Evolutionary conservation across 768 basidiomycete genomes (phyloP).

Genomic region (Cyathus striatus): DNA sequence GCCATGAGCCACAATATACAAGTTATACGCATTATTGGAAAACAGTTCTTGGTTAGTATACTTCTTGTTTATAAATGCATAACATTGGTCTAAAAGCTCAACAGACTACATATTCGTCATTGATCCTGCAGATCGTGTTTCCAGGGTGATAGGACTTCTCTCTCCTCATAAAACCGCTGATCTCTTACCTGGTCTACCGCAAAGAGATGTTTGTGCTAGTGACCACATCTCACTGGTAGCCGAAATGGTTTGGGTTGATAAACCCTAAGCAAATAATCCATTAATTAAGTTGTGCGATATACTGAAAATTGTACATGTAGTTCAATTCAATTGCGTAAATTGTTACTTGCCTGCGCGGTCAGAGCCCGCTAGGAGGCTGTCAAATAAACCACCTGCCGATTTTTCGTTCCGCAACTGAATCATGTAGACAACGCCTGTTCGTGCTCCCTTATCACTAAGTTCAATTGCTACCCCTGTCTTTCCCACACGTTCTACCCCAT

Average conservation of each 20-base stretch:
- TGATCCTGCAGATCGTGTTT: conserved; percentile 30
- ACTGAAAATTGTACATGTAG: too few species aligned
- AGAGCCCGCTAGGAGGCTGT: conserved; percentile 82
- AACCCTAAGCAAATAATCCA: conserved; percentile 9
- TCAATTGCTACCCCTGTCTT: conserved; percentile 98
- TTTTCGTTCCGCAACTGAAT: conserved; percentile 90
- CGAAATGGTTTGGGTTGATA: conserved; percentile 39
- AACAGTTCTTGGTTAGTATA: conserved; percentile 62
- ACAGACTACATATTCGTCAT: conserved; percentile 89
- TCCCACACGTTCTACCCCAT: conserved; percentile 97
- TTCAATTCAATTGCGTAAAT: conserved; percentile 2
- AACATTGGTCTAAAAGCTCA: background rate
- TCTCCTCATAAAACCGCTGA: conserved; percentile 53
- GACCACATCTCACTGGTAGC: conserved; percentile 83
- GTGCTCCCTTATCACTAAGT: conserved; percentile 83
- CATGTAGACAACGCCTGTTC: conserved; percentile 97
- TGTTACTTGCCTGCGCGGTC: conserved; percentile 45
- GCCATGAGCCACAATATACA: conserved; percentile 78
- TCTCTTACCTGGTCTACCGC: conserved; percentile 74
- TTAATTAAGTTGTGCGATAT: conserved; percentile 1
- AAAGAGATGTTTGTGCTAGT: conserved; percentile 71
- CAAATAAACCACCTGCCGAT: conserved; percentile 79
- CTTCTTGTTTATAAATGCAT: background rate
- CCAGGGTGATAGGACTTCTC: conserved; percentile 49
- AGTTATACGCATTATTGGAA: conserved; percentile 89